Percentiles rank a stretch among this genome's conserved stretches.
phyloP scores from a whole-genome alignment of 129 eudicot species.

The Tanacetum coccineum region DNA sequence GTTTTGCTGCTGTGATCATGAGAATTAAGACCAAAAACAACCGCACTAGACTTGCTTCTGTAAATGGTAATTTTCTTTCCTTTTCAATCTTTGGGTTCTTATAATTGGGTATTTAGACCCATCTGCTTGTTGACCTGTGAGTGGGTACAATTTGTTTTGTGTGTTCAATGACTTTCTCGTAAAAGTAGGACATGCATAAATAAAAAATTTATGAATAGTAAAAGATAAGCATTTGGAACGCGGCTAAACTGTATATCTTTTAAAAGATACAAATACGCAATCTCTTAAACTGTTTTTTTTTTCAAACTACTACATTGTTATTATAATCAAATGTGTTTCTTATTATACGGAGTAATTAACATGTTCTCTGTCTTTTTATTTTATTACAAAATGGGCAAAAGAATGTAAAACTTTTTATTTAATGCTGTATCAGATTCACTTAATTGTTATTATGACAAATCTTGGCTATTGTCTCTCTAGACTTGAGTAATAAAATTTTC shows the following conservation, averaged over 20 bases:
- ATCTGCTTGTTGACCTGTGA: background rate
- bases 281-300: too few relatives aligned
- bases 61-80: constrained; percentile 60
- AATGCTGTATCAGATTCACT: background rate
- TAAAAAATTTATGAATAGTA: too few relatives aligned
- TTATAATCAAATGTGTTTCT: background rate
- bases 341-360: background rate
- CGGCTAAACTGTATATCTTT: too few relatives aligned
- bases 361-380: too few relatives aligned
- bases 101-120: too few relatives aligned
- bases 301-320: too few relatives aligned
- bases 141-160: background rate
- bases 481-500: constrained; percentile 7
- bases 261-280: too few relatives aligned
- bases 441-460: background rate
- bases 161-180: background rate
- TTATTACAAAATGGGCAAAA: background rate
- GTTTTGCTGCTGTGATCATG: constrained; percentile 98
- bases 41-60: constrained; percentile 87
- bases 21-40: constrained; percentile 89
- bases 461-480: background rate
- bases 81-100: background rate
- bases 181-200: too few relatives aligned
- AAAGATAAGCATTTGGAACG: too few relatives aligned
- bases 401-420: background rate